Evolutionary conservation across 2,329 filamentous ascomycete genomes (phyloP), one percentile per base, ranked within the genome.

Genomic region (Sordariomycetes sp.): DNA sequence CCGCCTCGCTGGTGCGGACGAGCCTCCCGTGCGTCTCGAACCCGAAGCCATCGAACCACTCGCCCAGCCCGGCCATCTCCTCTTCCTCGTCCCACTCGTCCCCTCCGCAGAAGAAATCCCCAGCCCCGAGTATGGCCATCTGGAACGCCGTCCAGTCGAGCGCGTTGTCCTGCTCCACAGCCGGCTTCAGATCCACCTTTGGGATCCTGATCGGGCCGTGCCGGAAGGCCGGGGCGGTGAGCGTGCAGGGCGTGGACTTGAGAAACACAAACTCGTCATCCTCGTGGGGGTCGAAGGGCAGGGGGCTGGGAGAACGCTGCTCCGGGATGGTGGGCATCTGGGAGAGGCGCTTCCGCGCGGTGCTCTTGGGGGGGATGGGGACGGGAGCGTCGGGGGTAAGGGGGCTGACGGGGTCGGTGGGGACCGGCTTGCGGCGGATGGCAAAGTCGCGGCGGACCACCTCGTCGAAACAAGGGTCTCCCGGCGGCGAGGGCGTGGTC

Each of bases 61-160:
- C 68, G 5, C 65, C 65, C 24, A 82, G 64, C 8, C 80, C 76
- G 42, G 75, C 73, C 3, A 68, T 64, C 58, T 80, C 76, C 57
- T 78, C 76, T 5, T 72, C 71, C 50, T 76, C 70, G 10, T 62
- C 63, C 12, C 63, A 67, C 13, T n/a, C 13, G 71, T 57, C 13
- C 51, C 69, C 68, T 55, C 77, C 77, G 20, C 69, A 68, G 55
- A 74, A 70, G 52, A 78, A 70, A 61, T 80, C 78, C 34, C 76
- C 78, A 2, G 77, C 76, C 50, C 81, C 80, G 0, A 79, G 68
- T 54, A 84, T 82, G 17, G 82, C 81, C 75, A 84, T 82, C 66
- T 85, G 81, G 64, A 84, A 85, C 3, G 81, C 80, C 6, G 77
- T 81, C 81, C 81, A 84, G 69, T 85, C 81, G 3, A 84, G 66